Evolutionary conservation across 2,329 filamentous ascomycete species (phyloP), one percentile per base, ranked within the genome.

Genomic region (Byssochlamys sp.): DNA sequence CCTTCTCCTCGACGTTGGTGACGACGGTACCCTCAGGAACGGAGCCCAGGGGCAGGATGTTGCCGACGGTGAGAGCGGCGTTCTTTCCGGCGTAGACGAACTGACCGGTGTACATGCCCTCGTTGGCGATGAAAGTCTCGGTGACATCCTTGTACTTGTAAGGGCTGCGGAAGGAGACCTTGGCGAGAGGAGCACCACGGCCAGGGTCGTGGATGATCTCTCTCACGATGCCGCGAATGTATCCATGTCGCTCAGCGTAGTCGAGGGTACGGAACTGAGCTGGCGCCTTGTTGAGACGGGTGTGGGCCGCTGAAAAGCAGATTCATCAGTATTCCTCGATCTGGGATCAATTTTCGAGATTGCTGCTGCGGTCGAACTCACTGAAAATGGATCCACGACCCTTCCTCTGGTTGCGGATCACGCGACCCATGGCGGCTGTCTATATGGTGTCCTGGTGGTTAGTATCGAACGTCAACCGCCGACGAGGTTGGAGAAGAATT

Each of bases 51-150:
- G 94, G 94, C 64, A 99, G 90, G 76, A 99, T 81, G 85, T 99
- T 99, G 80, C 94, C 94, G 79, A 99, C 87, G 74, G 89, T 97
- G 75, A 99, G 86, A 68, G 88, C 84, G 73, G 94, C 94, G 82
- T 96, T 94, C 90, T 99, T 99, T 78, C 94, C 94, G 77, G 92
- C 94, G 82, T 99, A 99, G 88, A 99, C 91, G 86, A 99, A 99
- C 81, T 99, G 94, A 78, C 94, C 94, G 69, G 94, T 96, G 90
- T 97, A 99, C 91, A 97, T 96, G 83, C 94, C 94, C 85, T 97
- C 94, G 83, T 97, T 99, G 81, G 94, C 94, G 77, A 99, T 99
- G 88, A 99, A 96, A 71, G 94, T 99, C 88, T 99, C 91, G 79
- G 88, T 92, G 78, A 91, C 82, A 77, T 91, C 87, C 87, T 95